Percentiles rank a stretch among this genome's conserved stretches.
phyloP scores from a whole-genome alignment of 805 yeast species.

The Metschnikowia hibisci region DNA sequence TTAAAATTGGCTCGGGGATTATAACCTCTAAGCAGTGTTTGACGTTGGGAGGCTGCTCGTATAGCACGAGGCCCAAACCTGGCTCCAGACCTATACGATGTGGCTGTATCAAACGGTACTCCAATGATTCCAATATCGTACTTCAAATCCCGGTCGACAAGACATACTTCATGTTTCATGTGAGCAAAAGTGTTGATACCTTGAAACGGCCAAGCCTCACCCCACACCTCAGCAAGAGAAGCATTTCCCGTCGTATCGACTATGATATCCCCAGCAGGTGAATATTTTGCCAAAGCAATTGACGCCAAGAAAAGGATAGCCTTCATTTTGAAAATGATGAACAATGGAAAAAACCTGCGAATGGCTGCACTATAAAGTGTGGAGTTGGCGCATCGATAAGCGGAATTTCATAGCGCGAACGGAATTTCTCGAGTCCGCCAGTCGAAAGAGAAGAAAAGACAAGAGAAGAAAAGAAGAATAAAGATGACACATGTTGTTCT shows the following conservation, averaged over 20 bases:
- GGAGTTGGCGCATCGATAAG: not conserved
- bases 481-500: too few relatives aligned
- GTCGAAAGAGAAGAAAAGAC: too few relatives aligned
- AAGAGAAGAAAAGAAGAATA: too few relatives aligned
- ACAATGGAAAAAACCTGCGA: not conserved
- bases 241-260: conserved; percentile 1
- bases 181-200: conserved; percentile 76
- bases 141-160: conserved; percentile 40
- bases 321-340: not conserved
- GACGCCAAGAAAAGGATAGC: not conserved
- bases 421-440: not conserved
- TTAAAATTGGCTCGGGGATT: conserved; percentile 59
- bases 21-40: conserved; percentile 63
- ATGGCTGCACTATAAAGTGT: not conserved
- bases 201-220: conserved; percentile 66
- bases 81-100: conserved; percentile 75
- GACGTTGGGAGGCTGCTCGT: conserved; percentile 67
- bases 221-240: conserved; percentile 61
- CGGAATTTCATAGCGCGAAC: conserved; percentile 2
- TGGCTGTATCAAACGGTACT: conserved; percentile 81
- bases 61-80: conserved; percentile 78
- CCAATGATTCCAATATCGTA: conserved; percentile 76
- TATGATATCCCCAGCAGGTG: conserved; percentile 4
- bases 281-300: conserved; percentile 7
- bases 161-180: conserved; percentile 56